Evolutionary conservation across 768 basidiomycete genomes (phyloP).

Genomic region (Lactarius quietus): DNA sequence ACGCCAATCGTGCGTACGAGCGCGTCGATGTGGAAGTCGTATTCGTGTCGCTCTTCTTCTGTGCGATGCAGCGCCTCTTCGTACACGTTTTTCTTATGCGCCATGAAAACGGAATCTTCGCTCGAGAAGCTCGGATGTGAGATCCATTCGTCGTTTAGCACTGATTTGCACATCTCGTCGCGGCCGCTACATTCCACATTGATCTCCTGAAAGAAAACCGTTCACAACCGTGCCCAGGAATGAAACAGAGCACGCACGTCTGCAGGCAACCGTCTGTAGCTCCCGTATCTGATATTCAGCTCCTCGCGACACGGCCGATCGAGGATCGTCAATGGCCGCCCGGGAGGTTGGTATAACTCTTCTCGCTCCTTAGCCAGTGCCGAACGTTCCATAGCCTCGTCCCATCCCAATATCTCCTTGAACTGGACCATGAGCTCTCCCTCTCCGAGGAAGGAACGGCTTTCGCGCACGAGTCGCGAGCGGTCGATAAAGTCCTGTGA

Average conservation of each 20-base stretch:
- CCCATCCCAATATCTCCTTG: constrained; percentile 84
- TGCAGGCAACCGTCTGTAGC: constrained; percentile 82
- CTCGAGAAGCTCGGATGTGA: constrained; percentile 95
- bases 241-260: constrained; percentile 50
- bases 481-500: constrained; percentile 92
- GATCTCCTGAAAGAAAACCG: constrained; percentile 57
- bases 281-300: constrained; percentile 71
- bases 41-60: constrained; percentile 98
- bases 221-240: constrained; percentile 9
- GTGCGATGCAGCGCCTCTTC: constrained; percentile 95
- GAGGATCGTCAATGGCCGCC: constrained; percentile 30
- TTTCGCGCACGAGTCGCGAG: constrained; percentile 76
- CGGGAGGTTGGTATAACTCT: constrained; percentile 28
- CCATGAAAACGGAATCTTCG: constrained; percentile 88
- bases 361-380: constrained; percentile 31
- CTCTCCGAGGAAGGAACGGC: constrained; percentile 67
- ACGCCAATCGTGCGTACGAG: constrained; percentile 85
- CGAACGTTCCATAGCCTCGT: constrained; percentile 54
- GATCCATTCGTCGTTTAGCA: constrained; percentile 98
- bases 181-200: constrained; percentile 90
- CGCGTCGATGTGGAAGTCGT: constrained; percentile 98
- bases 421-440: constrained; percentile 79
- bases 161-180: constrained; percentile 94
- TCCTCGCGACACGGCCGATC: constrained; percentile 58
- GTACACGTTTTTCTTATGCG: constrained; percentile 92